These are phyloP conservation scores for Cryphonectria naterciae DNA, from an alignment of 2,329 filamentous ascomycete species.

Conservation along the genomic window DNA sequence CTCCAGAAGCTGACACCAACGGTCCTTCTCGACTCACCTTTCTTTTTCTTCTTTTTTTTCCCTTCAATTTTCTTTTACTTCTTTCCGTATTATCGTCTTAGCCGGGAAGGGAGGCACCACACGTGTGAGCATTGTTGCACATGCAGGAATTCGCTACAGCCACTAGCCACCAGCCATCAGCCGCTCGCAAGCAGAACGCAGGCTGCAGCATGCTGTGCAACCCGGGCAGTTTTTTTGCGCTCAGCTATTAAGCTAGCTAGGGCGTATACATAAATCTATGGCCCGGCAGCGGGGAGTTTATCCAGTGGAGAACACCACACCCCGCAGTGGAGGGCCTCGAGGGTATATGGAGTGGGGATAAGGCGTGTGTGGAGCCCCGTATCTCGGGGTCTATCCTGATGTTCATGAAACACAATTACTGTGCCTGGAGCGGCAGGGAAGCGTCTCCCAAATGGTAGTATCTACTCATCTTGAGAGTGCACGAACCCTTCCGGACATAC, in stretches of 20 bases:
- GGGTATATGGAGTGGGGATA: neutral
- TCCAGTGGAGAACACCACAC: neutral
- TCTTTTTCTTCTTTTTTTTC: neutral
- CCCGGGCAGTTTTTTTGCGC: neutral
- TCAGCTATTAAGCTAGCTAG: neutral
- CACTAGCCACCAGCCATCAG: neutral
- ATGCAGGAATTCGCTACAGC: neutral
- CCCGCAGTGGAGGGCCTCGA: neutral
- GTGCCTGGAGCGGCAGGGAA: too few relatives aligned
- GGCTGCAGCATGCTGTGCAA: neutral
- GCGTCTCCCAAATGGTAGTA: too few relatives aligned
- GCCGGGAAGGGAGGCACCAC: too few relatives aligned
- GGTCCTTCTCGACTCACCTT: neutral
- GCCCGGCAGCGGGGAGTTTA: neutral
- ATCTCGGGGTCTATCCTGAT: neutral
- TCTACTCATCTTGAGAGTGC: too few relatives aligned
- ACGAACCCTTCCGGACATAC: neutral
- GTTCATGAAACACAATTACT: neutral
- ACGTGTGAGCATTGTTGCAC: neutral
- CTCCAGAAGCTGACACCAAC: neutral
- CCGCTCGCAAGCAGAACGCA: neutral
- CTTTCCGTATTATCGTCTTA: too few relatives aligned
- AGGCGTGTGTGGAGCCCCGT: neutral
- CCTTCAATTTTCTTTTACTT: too few relatives aligned
- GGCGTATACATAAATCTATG: neutral